Evolutionary conservation across 108 stramenopile genomes (phyloP), one percentile per base, ranked within the genome.

Genomic region (Ochromonas danica): DNA sequence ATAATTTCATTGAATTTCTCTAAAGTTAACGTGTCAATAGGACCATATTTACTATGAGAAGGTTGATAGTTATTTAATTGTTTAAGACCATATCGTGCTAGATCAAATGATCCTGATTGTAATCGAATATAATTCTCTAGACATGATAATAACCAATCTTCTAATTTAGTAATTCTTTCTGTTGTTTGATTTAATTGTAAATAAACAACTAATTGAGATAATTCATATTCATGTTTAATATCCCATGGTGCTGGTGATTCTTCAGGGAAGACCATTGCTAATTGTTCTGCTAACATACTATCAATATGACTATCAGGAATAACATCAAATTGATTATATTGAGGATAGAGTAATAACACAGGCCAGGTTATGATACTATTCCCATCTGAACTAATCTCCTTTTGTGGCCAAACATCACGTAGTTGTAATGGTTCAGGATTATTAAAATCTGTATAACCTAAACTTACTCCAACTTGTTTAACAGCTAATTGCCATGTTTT

Each of bases 251-350:
- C 63, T 67, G 63, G 30, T 51, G 45, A 14, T 51, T 51, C 14
- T 67, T 67, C 63, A 10, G 63, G 63, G 6, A 67, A 67, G 31
- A 67, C 35, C 27, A 36, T 35, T 67, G 35, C 35, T 36, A 67
- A 67, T 14, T 67, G 25, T 25, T 67, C 63, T 10, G 31, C 63
- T 36, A 67, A 36, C 63, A 67, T 67, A 36, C 3, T 25, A 67
- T 67, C 63, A 67, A 67, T 36, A 36, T 67, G 3, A 36, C 33
- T 10, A 36, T 22, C 31, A 10, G 17, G 63, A 31, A 67, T 31
- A 36, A 67, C 25, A 36, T 67, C 63, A 67, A 67, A 67, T 36
- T 67, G 3, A 36, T 67, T 67, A 36, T 67, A 67, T 36, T 67
- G 63, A 28, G 63, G 63, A 67, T 67, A 67, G 6, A 67, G 31